Evolutionary conservation across 305 asterid species (phyloP).

Genomic region (Caryopteris hybrid): DNA sequence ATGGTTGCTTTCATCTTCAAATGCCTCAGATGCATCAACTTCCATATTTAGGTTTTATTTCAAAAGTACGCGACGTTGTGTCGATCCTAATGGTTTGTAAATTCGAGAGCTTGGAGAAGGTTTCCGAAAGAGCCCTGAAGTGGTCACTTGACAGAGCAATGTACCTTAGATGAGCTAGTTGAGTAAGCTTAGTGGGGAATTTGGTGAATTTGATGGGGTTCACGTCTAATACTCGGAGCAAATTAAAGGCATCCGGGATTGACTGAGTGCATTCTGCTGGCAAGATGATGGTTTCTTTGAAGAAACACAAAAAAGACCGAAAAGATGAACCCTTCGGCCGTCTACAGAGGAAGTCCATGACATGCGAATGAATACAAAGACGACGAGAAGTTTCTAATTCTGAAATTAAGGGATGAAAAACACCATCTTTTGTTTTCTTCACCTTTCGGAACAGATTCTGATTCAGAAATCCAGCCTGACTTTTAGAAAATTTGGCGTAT

Average conservation of each 20-base stretch:
- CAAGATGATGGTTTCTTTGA: background rate
- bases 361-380: constrained; percentile 4
- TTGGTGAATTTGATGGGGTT: constrained; percentile 13
- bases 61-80: constrained; percentile 5
- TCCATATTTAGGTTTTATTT: constrained; percentile 9
- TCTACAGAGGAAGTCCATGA: constrained; percentile 1
- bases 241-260: background rate
- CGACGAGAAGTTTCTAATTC: background rate
- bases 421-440: background rate
- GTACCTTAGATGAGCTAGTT: constrained; percentile 5
- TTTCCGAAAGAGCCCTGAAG: background rate
- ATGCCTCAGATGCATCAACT: constrained; percentile 31
- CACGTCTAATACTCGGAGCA: constrained; percentile 9
- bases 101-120: constrained; percentile 6
- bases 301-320: constrained; percentile 9
- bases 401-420: background rate
- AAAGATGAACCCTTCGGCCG: background rate
- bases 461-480: background rate
- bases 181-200: constrained; percentile 8
- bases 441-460: constrained; percentile 13
- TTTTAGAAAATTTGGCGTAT: constrained; percentile 15
- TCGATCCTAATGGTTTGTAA: constrained; percentile 11
- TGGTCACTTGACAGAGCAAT: constrained; percentile 9
- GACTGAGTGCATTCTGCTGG: background rate
- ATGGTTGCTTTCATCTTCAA: constrained; percentile 29